A percentile compares a stretch with the other conserved stretches of the same genome.
Conservation (phyloP, 2,329 filamentous ascomycete species). For the Davidsoniella eucalypti region DNA sequence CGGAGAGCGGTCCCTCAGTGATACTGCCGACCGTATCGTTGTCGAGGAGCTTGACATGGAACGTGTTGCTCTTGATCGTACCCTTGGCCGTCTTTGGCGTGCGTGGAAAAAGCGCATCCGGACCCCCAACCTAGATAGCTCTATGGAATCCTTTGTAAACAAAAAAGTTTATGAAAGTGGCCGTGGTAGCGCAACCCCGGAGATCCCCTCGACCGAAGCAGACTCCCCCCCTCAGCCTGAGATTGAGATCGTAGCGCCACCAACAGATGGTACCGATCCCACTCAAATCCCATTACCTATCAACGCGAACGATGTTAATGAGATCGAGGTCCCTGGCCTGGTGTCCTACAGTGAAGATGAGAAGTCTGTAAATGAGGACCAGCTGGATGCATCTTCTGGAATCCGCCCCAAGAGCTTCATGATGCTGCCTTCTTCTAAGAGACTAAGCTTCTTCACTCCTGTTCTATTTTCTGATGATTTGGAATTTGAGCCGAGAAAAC, state of each 20-base stretch:
- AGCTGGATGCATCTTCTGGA: slow-evolving; percentile 17
- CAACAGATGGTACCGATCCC: slow-evolving; percentile 26
- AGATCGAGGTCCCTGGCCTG: slow-evolving; percentile 65
- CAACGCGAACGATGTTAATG: slow-evolving; percentile 50
- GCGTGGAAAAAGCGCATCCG: slow-evolving; percentile 83
- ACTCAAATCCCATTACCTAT: slow-evolving; percentile 49
- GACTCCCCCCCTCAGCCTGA: slow-evolving; percentile 14
- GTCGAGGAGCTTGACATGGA: slow-evolving; percentile 88
- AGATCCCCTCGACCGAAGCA: slow-evolving; percentile 3
- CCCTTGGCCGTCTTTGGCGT: slow-evolving; percentile 78
- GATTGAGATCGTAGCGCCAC: slow-evolving; percentile 18
- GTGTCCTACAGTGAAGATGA: slow-evolving; percentile 47
- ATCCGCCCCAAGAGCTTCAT: slow-evolving; percentile 32
- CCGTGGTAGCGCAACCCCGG: slow-evolving; percentile 17
- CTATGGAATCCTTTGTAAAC: slow-evolving; percentile 26
- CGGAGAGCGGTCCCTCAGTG: slow-evolving; percentile 27
- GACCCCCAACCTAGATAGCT: slow-evolving; percentile 31
- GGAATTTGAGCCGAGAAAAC: slow-evolving; percentile 23
- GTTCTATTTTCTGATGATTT: slow-evolving; percentile 9
- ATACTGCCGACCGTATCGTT: slow-evolving; percentile 49
- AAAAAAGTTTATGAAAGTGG: slow-evolving; percentile 16
- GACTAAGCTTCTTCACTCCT: slow-evolving; percentile 10
- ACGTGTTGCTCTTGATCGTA: slow-evolving; percentile 75
- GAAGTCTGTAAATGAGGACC: slow-evolving; percentile 24
- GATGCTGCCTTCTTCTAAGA: slow-evolving; percentile 18